Percentiles rank a stretch among this genome's conserved stretches.
Evolutionary conservation across 306 rosid species (phyloP).

Genomic region (Cucurbita argyrosperma): DNA sequence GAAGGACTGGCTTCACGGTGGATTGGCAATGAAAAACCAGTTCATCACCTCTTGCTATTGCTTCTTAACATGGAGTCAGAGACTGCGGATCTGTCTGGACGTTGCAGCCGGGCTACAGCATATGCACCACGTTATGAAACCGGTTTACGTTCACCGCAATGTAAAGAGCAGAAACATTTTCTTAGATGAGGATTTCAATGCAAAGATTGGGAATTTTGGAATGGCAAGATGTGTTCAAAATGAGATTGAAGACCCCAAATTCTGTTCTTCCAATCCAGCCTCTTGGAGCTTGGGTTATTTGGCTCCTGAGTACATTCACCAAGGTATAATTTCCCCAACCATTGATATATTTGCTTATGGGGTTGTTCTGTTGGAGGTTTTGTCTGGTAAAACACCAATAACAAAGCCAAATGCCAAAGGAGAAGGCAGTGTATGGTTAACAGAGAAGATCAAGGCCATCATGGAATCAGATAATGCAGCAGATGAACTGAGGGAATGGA

Average conservation of each 20-base stretch:
- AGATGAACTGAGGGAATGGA: constrained; percentile 51
- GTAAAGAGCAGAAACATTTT: constrained; percentile 71
- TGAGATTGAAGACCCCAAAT: constrained; percentile 26
- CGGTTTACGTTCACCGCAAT: constrained; percentile 54
- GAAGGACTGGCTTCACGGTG: constrained; percentile 91
- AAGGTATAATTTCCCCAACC: constrained; percentile 48
- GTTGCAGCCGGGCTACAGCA: constrained; percentile 64
- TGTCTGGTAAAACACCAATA: constrained; percentile 50
- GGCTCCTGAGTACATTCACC: constrained; percentile 64
- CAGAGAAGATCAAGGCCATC: constrained; percentile 36
- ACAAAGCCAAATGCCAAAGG: constrained; percentile 35
- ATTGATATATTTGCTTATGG: constrained; percentile 65
- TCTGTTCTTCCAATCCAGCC: constrained; percentile 32
- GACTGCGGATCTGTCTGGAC: constrained; percentile 67
- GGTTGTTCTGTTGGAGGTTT: constrained; percentile 54
- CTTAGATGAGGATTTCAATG: constrained; percentile 76
- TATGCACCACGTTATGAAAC: constrained; percentile 66
- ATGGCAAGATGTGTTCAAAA: constrained; percentile 45
- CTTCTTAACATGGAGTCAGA: constrained; percentile 77
- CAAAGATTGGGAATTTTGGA: constrained; percentile 68
- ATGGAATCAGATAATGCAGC: constrained; percentile 40
- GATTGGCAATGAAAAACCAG: constrained; percentile 83
- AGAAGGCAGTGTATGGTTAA: constrained; percentile 33
- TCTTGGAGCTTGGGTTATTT: constrained; percentile 49
- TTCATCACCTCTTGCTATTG: constrained; percentile 85